Conservation (phyloP, 306 rosid species). For the Trifolium pratense region DNA sequence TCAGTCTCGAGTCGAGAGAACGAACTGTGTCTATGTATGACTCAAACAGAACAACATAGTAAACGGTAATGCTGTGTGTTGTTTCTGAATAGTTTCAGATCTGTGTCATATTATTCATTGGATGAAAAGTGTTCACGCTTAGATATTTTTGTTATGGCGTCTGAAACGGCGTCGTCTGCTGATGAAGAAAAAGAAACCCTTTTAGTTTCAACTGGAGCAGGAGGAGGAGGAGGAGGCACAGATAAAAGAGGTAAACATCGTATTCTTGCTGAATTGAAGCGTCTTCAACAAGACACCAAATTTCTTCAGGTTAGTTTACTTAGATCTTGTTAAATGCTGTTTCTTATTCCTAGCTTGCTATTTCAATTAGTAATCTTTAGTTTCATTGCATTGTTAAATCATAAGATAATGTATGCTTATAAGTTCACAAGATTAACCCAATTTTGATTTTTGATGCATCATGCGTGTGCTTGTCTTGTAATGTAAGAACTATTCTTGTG, state of each 20-base stretch:
- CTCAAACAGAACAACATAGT: not conserved
- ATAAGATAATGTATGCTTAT: not conserved
- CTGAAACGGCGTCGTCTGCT: slow-evolving; percentile 70
- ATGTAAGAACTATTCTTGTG: not conserved
- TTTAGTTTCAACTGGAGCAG: slow-evolving; percentile 32
- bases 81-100: slow-evolving; percentile 36
- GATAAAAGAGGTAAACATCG: slow-evolving; percentile 84
- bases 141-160: slow-evolving; percentile 49
- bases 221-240: slow-evolving; percentile 17
- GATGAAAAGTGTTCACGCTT: slow-evolving; percentile 13
- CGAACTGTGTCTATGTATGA: no score
- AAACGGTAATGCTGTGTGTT: not conserved
- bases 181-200: slow-evolving; percentile 56
- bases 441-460: slow-evolving; percentile 4
- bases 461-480: not conserved
- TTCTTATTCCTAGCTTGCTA: no score
- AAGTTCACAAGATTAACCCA: slow-evolving; percentile 2
- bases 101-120: slow-evolving; percentile 14
- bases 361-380: not conserved
- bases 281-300: slow-evolving; percentile 73
- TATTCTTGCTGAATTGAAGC: slow-evolving; percentile 77
- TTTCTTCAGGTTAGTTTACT: slow-evolving; percentile 80
- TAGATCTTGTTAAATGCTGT: no score
- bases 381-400: not conserved
- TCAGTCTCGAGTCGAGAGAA: no score